These are phyloP conservation scores for Meripilus lineatus DNA, from an alignment of 1,284 basidiomycete genomes.

Conservation along the genomic window DNA sequence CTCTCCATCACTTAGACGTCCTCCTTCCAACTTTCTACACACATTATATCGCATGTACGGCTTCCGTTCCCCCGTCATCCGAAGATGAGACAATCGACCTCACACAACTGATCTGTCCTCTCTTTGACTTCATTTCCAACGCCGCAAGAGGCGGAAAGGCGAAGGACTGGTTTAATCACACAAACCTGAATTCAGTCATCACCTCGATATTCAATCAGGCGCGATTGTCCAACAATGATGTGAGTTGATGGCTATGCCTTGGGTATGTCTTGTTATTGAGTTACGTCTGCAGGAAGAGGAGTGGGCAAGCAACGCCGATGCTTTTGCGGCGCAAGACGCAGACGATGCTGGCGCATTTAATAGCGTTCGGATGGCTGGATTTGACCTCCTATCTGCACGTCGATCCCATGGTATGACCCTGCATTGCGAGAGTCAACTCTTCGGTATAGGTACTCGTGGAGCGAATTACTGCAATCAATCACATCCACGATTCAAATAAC, in stretches of 20 bases:
- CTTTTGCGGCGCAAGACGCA: slow-evolving; percentile 93
- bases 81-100: slow-evolving; percentile 81
- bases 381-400: slow-evolving; percentile 80
- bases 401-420: neutral
- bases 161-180: slow-evolving; percentile 61
- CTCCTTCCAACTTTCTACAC: slow-evolving; percentile 64
- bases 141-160: slow-evolving; percentile 58
- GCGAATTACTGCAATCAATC: slow-evolving; percentile 52
- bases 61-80: slow-evolving; percentile 53
- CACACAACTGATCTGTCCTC: slow-evolving; percentile 69
- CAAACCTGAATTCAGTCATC: slow-evolving; percentile 55
- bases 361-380: slow-evolving; percentile 79
- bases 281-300: slow-evolving; percentile 67
- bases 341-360: slow-evolving; percentile 83
- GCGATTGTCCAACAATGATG: slow-evolving; percentile 89
- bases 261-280: slow-evolving; percentile 21
- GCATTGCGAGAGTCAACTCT: slow-evolving; percentile 3
- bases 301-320: slow-evolving; percentile 86
- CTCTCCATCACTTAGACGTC: slow-evolving; percentile 61
- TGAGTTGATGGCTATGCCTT: too few species aligned
- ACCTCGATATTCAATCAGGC: slow-evolving; percentile 65
- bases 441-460: slow-evolving; percentile 67
- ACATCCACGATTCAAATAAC: slow-evolving; percentile 53
- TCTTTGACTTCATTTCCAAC: slow-evolving; percentile 77
- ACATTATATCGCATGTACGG: slow-evolving; percentile 58